Evolutionary conservation across 2,329 filamentous ascomycete genomes (phyloP).

Genomic region (Escovopsis sp.): DNA sequence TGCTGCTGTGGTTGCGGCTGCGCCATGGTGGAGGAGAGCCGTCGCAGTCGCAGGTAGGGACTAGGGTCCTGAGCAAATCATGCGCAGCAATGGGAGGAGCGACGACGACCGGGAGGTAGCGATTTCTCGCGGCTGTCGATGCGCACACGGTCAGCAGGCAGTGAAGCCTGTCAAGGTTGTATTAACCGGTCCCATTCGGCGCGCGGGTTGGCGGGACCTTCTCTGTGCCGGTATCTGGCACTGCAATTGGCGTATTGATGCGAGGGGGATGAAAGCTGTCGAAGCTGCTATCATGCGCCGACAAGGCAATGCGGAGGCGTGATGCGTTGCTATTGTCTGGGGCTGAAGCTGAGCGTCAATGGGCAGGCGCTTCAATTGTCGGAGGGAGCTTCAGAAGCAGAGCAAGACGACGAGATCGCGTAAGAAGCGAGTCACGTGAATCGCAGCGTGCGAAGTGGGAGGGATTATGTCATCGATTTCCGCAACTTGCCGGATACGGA

Average conservation of each 20-base stretch:
- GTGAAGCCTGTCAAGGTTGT: slow-evolving; percentile 33
- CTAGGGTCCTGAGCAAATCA: no score
- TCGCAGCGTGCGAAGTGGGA: background rate
- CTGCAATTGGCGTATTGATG: no score
- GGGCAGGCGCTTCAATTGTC: background rate
- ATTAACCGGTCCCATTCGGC: slow-evolving; percentile 33
- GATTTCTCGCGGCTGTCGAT: slow-evolving; percentile 7
- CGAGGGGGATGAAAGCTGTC: no score
- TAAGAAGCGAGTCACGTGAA: slow-evolving; percentile 31
- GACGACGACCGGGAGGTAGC: slow-evolving; percentile 1
- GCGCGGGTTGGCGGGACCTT: slow-evolving; percentile 7
- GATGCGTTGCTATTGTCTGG: slow-evolving; percentile 5
- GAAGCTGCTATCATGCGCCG: background rate
- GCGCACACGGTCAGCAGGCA: slow-evolving; percentile 26
- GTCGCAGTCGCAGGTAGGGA: no score
- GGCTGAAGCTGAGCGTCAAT: no score
- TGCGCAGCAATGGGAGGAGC: slow-evolving; percentile 1
- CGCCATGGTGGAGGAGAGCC: slow-evolving; percentile 30
- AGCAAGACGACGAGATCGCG: slow-evolving; percentile 17
- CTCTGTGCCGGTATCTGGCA: no score
- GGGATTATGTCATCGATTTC: no score
- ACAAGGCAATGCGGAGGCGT: background rate
- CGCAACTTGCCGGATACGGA: no score
- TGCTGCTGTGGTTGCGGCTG: slow-evolving; percentile 39
- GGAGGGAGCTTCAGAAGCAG: slow-evolving; percentile 15